Base-by-base conservation (phyloP, 345 rosid genomes). In the Raphanus sativus region DNA sequence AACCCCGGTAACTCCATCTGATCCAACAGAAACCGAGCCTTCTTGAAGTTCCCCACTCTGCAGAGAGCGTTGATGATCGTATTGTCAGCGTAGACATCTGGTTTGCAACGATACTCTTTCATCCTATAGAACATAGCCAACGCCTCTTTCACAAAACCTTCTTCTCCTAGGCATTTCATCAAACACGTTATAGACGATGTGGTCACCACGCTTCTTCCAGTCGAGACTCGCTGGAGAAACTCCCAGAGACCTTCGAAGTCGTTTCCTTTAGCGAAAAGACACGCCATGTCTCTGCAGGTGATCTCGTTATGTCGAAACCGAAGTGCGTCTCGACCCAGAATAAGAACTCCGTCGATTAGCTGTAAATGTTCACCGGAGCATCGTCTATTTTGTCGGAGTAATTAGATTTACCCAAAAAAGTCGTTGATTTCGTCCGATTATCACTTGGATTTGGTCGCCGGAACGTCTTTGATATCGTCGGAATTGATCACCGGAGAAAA, bases 1-100 rank as follows among this genome's bases (percentile, higher is more conserved):
- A 91, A 94, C 29, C 96, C 97, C 0, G 93, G 97, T 40, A 90
- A 89, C 76, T 91, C 89, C 97, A 91, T 94, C 70, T 90, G 89
- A 48, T 89, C 88, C 64, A 91, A 80, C 84, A 94, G 60, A 71
- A 83, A 89, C 30, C 89, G 81, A n/a, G 94, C 97, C 74, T 89
- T 94, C 32, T 87, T 88, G 75, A 94, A 94, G 77, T 89, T 89
- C 79, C 96, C 94, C 2, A 88, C 89, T 64, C 89, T 60, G 65
- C 98, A 94, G 62, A 91, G 91, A 34, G 93, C 91, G 24, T 82
- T 76, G 30, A 94, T 88, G 1, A 90, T 80, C 13, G 89, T 87
- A 76, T 91, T 94, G 59, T 90, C 90, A 0, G 97, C 89, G 42
- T 83, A 85, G 69, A 91, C 94, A 72, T 94, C 98, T 2, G 89